Evolutionary conservation across 495 filamentous ascomycete species (phyloP), one percentile per base, ranked within the genome.

Genomic region (Parachaetomium inaequale): DNA sequence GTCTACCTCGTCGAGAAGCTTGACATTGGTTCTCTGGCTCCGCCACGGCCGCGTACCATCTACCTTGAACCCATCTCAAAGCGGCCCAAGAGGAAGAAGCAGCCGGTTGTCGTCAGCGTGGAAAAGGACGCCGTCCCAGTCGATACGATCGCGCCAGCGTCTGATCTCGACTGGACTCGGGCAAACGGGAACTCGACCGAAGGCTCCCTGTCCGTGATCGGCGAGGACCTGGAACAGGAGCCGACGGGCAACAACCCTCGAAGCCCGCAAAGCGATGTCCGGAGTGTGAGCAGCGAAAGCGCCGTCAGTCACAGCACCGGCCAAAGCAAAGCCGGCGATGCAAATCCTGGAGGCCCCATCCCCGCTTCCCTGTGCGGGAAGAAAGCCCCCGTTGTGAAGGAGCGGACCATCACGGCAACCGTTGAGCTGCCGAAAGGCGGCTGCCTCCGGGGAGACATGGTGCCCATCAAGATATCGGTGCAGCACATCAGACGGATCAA

Each of bases 401-500:
- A 78, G 12, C 88, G 89, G 70, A 92, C 85, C 38, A 96, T 96
- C 66, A 92, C 88, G 0, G 89, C 92, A 38, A 93, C 86, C n/a
- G 84, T 94, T 52, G 90, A 96, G 68, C 74, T 96, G 23, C 75
- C 87, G 50, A 89, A 88, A 74, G 87, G 88, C 11, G 94, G 95
- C 56, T 93, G 88, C 73, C 82, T 98, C 23, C 86, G 90, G 1
- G 94, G 94, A 15, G 94, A 98, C 66, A 83, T 82, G 21, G 77
- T 98, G 26, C 85, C 90, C 1, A 79, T 98, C 43, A 88, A 84
- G 68, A 86, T 97, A 57, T 85, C 81, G 0, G 86, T 98, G 62
- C 86, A 89, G 67, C 95, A 97, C 67, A 91, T 84, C 52, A 93
- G 93, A 66, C 84, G 85, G 54, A 87, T 97, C 69, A 91, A 89